Evolutionary conservation across 2,329 filamentous ascomycete species (phyloP), one percentile per base, ranked within the genome.

Genomic region (Alternaria hordeiaustralica): DNA sequence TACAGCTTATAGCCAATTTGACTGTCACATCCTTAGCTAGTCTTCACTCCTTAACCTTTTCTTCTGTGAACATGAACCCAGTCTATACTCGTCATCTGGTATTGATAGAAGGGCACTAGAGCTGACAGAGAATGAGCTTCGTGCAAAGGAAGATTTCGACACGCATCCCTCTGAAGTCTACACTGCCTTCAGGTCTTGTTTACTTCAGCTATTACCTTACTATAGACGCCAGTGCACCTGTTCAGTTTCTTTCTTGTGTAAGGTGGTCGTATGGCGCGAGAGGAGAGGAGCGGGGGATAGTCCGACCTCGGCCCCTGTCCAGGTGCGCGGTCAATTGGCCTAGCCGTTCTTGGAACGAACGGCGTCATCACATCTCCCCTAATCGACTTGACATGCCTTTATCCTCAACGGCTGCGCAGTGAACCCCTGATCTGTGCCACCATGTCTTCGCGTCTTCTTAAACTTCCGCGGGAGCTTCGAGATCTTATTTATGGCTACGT

Each of bases 391-490:
- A 36, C 23, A 25, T 8, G 30, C 30, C 30, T 36, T 53, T 41
- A 53, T 41, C 49, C 30, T 23, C 30, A 15, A 53, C n/a, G 45
- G 26, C 18, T n/a, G n/a, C 43, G 28, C 41, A 9, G 43, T 33
- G 21, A 56, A 41, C 8, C 11, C 26, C 13, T 30, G 21, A 47
- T 25, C 26, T 23, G 43, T 53, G 25, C 53, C 28, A 54, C n/a
- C n/a, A 62, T 62, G 60, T 30, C 41, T 60, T 66, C 64, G 12
- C 61, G 45, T 12, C 46, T 70, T 6, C 59, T 70, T 21, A 28
- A 63, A 45, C 60, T 72, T 23, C 70, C 71, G 13, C 70, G 67
- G 30, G 71, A 73, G 54, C 46, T 73, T 6, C 68, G 71, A 23
- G 68, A 73, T 28, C 57, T 70, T 6, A 72, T 73, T 25, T 71